phyloP scores from a whole-genome alignment of 1,284 basidiomycete species.

The Thelephora terrestris region DNA sequence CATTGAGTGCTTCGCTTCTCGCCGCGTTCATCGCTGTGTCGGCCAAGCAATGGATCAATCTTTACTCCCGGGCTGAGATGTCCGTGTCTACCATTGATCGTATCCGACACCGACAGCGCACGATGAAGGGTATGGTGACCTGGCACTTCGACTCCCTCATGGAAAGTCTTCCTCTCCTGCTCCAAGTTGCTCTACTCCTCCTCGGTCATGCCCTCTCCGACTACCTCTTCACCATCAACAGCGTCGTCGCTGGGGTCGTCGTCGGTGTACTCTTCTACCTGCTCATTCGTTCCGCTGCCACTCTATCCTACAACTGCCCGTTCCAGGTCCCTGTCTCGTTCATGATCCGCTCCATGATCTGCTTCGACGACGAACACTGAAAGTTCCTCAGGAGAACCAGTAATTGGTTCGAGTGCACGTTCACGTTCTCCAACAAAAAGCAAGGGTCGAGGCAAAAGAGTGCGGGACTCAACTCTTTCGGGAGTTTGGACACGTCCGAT shows the following conservation, averaged over 20 bases:
- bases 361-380: not conserved
- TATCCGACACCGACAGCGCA: too few relatives aligned
- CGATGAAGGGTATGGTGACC: too few relatives aligned
- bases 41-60: too few relatives aligned
- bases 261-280: not conserved
- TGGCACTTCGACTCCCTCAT: too few relatives aligned
- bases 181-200: constrained; percentile 1
- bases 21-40: too few relatives aligned
- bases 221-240: not conserved
- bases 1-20: not conserved
- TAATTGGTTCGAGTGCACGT: not conserved
- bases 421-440: too few relatives aligned
- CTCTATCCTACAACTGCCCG: not conserved
- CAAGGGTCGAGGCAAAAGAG: too few relatives aligned
- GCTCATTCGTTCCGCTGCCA: not conserved
- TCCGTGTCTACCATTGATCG: too few relatives aligned
- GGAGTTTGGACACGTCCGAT: too few relatives aligned
- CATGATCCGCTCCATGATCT: not conserved
- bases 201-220: not conserved
- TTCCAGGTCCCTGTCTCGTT: constrained; percentile 1
- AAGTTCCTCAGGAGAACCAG: not conserved
- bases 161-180: too few relatives aligned
- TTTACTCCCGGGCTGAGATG: too few relatives aligned
- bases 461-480: too few relatives aligned
- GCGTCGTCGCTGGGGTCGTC: not conserved